A percentile compares a stretch with the other conserved stretches of the same genome.
Evolutionary conservation across 331 rosid genomes (phyloP).

Genomic region (Erythrophleum ivorense): DNA sequence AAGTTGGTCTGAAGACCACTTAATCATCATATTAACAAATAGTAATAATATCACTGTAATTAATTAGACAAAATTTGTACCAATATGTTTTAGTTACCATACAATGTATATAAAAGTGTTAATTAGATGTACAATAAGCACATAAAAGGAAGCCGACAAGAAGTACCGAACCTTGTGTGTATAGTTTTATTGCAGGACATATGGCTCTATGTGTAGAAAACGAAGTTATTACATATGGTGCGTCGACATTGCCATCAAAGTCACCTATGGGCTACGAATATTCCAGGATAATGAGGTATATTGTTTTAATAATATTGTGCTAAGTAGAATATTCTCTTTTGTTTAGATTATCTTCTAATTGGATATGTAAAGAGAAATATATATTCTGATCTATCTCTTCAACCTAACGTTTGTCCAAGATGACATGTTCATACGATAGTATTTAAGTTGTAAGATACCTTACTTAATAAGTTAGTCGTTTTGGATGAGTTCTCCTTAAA

Average conservation of each 20-base stretch:
- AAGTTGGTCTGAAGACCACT: neutral
- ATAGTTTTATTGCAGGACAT: neutral
- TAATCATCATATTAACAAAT: neutral
- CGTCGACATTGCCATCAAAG: conserved; percentile 20
- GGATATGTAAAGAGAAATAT: conserved; percentile 7
- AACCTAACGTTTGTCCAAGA: conserved; percentile 46
- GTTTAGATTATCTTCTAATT: conserved; percentile 50
- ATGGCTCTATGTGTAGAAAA: neutral
- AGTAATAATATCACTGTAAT: neutral
- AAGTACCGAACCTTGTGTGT: conserved; percentile 35
- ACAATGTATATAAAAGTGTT: neutral
- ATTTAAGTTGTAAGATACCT: too few species aligned
- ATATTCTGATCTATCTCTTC: conserved; percentile 25
- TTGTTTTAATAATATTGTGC: conserved; percentile 29
- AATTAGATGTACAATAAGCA: neutral
- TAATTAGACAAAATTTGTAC: neutral
- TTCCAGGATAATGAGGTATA: conserved; percentile 47
- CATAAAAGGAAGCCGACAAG: conserved; percentile 42
- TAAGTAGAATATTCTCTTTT: conserved; percentile 48
- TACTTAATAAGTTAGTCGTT: too few species aligned
- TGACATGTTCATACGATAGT: conserved; percentile 18
- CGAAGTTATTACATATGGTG: neutral
- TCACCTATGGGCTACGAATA: conserved; percentile 40
- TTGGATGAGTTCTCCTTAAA: too few species aligned
- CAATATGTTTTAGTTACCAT: neutral